Base-by-base conservation (phyloP, 257 asterid species). In the Paraleonurus japonicus region DNA sequence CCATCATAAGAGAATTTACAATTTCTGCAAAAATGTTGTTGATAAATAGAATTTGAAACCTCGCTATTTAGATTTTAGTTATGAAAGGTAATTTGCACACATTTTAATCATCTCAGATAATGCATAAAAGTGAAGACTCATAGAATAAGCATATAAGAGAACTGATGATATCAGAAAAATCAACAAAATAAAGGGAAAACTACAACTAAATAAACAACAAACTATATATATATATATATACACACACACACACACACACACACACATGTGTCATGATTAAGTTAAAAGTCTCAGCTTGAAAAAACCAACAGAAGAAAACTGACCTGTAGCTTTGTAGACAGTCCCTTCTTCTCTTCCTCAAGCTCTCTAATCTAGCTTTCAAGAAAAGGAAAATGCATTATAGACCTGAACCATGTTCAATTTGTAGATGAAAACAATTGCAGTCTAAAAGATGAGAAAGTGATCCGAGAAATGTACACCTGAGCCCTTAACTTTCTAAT, bases 311-410 rank as follows among this genome's bases (percentile, higher is more conserved):
- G 61, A 63, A 73, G 47, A 41, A 72, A 71, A 67, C 70, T 61
- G 72, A 89, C 99, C 96, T 95, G 97, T 67, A 95, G 81, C 83
- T 85, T 95, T 61, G 97, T 82, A 61, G 78, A 77, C 76, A 90
- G 62, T 51, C 96, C 97, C 75, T 95, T 95, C 86, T 95, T 95
- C 90, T 95, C 99, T 83, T 95, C 99, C 82, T 95, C 99, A 67
- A 90, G 89, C 90, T 92, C 99, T 77, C 99, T 90, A 81, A 86
- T 86, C 99, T 95, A 85, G 87, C 84, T 89, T 87, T 67, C 94
- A 86, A 23, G 80, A 82, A 79, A 86, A 82, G 61, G 70, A 41
- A 71, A 61, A 67, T 35, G 54, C 58, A 72, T 73, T 66, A 65
- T 43, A 71, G 24, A 62, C 27, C 61, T 30, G 63, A 59, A 30